Base-by-base conservation (phyloP, 2,329 filamentous ascomycete genomes). In the Biscogniauxia mediterranea region DNA sequence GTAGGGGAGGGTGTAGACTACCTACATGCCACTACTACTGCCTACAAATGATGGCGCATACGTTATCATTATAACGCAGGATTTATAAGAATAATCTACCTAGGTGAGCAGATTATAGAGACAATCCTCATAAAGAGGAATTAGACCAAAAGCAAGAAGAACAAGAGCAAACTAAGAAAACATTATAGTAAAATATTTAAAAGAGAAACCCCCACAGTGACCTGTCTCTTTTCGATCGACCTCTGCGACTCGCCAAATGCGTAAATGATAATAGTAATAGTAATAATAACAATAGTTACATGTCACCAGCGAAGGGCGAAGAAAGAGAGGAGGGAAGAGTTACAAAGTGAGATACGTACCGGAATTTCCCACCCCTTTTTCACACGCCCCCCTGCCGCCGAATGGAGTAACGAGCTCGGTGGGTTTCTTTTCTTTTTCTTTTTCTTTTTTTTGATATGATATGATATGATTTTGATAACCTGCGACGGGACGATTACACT, bases 361-460 rank as follows among this genome's bases (percentile, higher is more conserved):
- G 38, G 38, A 46, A n/a, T n/a, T 11, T n/a, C 13, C 38, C 17
- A 5, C 11, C 38, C 38, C 15, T 11, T n/a, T n/a, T 11, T 2
- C 38, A 17, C 50, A 7, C 50, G 7, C 50, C 19, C 19, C 19
- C 19, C 52, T 32, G 4, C 23, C 49, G 42, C 55, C 55, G 55
- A 49, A 21, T 49, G 25, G 20, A 56, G 55, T 50, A 56, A 56
- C 26, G 55, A 56, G 20, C 38, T 56, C 55, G 55, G 38, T 52
- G 26, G 55, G 26, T 52, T 38, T 46, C 38, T 17, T 17, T 17
- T 46, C 7, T 38, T 38, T 38, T 9, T 38, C 7, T 9, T 38
- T 11, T 38, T 38, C 7, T 9, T 38, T 46, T 5, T 17, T 46
- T 17, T 46, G 38, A 46, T 46, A 25, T 23, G 46, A 52, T 38